Evolutionary conservation across 352 stramenopile species (phyloP).

Genomic region (Globisporangium rhizosaccharum): DNA sequence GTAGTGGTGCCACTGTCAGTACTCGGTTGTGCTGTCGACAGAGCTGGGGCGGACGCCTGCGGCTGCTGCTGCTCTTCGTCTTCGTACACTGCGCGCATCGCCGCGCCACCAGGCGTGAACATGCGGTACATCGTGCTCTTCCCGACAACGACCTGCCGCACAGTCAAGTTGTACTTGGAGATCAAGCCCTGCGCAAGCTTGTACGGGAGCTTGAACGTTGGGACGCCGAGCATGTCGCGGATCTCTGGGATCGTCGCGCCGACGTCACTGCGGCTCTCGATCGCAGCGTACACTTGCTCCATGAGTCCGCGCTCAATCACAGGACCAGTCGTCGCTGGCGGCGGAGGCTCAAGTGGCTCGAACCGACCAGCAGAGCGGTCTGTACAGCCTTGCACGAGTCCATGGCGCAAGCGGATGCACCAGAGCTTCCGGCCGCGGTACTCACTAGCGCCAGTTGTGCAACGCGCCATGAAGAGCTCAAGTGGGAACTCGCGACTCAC

Average conservation of each 20-base stretch:
- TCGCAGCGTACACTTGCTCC: constrained; percentile 70
- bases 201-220: constrained; percentile 82
- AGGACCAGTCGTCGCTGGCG: constrained; percentile 17
- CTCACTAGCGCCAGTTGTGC: constrained; percentile 48
- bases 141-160: constrained; percentile 70
- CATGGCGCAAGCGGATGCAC: constrained; percentile 55
- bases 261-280: constrained; percentile 37
- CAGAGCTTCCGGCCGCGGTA: constrained; percentile 71
- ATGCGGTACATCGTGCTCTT: constrained; percentile 85
- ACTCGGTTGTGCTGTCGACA: not conserved
- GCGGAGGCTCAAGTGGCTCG: constrained; percentile 12
- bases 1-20: not conserved
- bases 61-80: not conserved
- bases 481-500: constrained; percentile 51
- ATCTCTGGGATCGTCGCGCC: constrained; percentile 77
- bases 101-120: constrained; percentile 36
- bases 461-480: constrained; percentile 77
- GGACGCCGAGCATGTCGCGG: constrained; percentile 67
- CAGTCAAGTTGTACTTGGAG: constrained; percentile 70
- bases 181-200: constrained; percentile 76
- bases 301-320: constrained; percentile 72
- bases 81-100: not conserved
- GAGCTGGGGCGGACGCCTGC: not conserved
- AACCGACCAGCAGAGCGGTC: constrained; percentile 17
- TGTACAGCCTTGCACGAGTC: not conserved